Base-by-base conservation (phyloP, 495 filamentous ascomycete species). In the Articulospora tetracladia region DNA sequence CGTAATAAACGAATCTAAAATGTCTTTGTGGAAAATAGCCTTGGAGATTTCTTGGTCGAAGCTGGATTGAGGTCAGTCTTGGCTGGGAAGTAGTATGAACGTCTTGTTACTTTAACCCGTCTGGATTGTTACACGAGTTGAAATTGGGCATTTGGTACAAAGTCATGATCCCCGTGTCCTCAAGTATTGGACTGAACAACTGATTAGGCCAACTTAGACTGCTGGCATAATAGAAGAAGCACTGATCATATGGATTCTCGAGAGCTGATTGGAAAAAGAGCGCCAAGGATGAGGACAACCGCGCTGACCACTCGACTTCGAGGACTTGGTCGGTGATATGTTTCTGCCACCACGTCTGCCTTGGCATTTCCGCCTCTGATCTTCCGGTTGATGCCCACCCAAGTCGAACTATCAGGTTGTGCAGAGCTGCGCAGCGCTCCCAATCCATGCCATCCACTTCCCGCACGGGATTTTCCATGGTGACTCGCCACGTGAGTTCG, bases 401-500 rank as follows among this genome's bases (percentile, higher is more conserved):
- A 56, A 73, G 70, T 32, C 68, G 58, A 22, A 73, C 64, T 22
- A 79, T 60, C 32, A 73, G 69, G 55, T 78, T 79, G 60, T 77
- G 76, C 22, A 79, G 58, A 53, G 69, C 69, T 11, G 75, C 74
- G 49, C 76, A 79, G 53, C 76, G 66, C 47, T 65, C 64, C 57
- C 67, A 66, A 54, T 77, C 73, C 46, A 79, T 60, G 1, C 60
- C 63, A 22, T 53, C 57, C 1, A 70, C 53, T 50, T 72, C 60
- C 28, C 68, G 71, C 1, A 67, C 49, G 30, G 72, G 71, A 50
- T 71, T 70, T 0, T 65, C 57, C 1, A 57, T 54, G 0, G 74
- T 68, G 10, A 74, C 72, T n/a, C 68, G 66, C 58, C 58, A 60
- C 15, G 57, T 59, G 2, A 39, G 28, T 28, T 27, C 23, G 23